phyloP scores from a whole-genome alignment of 208 protist species.

The Trypanosomatidae sp. region DNA sequence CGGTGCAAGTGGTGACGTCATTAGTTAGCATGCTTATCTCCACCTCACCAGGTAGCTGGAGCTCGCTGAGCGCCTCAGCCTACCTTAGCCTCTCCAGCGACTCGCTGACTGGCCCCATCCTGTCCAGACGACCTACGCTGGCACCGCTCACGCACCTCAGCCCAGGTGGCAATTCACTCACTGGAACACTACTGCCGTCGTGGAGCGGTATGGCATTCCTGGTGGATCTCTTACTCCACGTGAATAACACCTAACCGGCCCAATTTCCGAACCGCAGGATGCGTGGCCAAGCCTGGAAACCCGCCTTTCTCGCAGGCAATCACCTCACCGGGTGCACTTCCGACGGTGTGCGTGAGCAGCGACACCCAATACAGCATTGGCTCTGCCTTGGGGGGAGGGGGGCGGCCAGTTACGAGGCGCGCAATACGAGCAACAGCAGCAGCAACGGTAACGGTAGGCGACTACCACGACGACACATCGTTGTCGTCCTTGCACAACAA shows the following conservation, averaged over 20 bases:
- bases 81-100: neutral
- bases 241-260: neutral
- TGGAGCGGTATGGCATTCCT: neutral
- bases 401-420: too few species aligned
- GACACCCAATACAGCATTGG: neutral
- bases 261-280: neutral
- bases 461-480: neutral
- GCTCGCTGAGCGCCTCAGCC: neutral
- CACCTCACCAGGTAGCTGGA: neutral
- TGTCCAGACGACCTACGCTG: neutral
- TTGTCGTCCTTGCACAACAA: neutral
- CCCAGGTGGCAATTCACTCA: neutral
- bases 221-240: neutral
- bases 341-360: neutral
- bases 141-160: neutral
- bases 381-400: too few species aligned
- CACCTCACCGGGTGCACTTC: neutral
- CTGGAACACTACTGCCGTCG: neutral
- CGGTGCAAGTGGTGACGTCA: neutral
- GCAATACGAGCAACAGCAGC: conserved; percentile 1
- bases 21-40: neutral
- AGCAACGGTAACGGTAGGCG: neutral
- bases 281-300: neutral
- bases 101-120: neutral
- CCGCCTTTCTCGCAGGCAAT: neutral